Conservation (phyloP, 257 asterid genomes). For the Catharanthus roseus region DNA sequence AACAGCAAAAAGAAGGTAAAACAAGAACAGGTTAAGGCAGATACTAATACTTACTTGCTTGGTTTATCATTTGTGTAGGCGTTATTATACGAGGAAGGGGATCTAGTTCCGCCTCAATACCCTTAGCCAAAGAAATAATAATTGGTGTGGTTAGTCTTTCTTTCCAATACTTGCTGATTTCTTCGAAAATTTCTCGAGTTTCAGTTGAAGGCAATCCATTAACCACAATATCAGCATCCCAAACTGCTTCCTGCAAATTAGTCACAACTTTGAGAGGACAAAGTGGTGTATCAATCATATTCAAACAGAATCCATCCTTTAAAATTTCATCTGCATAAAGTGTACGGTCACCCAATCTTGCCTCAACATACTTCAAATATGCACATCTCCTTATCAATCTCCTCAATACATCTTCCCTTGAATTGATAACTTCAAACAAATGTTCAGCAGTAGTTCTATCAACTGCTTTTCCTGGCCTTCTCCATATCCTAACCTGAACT, state of each 20-base stretch:
- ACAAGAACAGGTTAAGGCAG: not conserved
- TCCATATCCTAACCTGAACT: slow-evolving; percentile 72
- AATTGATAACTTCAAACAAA: slow-evolving; percentile 77
- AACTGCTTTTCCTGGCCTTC: slow-evolving; percentile 66
- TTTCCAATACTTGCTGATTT: slow-evolving; percentile 81
- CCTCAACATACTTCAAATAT: slow-evolving; percentile 80
- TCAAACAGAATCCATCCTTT: slow-evolving; percentile 82
- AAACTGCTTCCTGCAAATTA: slow-evolving; percentile 89
- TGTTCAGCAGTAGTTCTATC: slow-evolving; percentile 68
- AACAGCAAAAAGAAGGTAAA: not conserved
- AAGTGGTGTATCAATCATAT: slow-evolving; percentile 88
- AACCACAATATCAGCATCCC: slow-evolving; percentile 88
- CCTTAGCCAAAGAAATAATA: slow-evolving; percentile 79
- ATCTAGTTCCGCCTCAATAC: slow-evolving; percentile 73
- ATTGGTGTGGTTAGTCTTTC: slow-evolving; percentile 67
- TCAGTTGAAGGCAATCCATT: slow-evolving; percentile 93
- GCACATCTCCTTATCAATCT: slow-evolving; percentile 88
- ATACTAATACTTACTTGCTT: slow-evolving; percentile 60
- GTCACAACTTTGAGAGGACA: slow-evolving; percentile 90
- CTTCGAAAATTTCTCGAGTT: slow-evolving; percentile 66
- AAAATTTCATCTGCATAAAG: slow-evolving; percentile 80
- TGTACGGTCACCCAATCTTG: slow-evolving; percentile 74
- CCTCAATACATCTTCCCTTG: slow-evolving; percentile 77
- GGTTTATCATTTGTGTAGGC: slow-evolving; percentile 81
- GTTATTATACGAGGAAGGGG: slow-evolving; percentile 80